Percentiles rank a stretch among this genome's conserved stretches.
phyloP scores from a whole-genome alignment of 768 basidiomycete species.

The Pleurotus pulmonarius region DNA sequence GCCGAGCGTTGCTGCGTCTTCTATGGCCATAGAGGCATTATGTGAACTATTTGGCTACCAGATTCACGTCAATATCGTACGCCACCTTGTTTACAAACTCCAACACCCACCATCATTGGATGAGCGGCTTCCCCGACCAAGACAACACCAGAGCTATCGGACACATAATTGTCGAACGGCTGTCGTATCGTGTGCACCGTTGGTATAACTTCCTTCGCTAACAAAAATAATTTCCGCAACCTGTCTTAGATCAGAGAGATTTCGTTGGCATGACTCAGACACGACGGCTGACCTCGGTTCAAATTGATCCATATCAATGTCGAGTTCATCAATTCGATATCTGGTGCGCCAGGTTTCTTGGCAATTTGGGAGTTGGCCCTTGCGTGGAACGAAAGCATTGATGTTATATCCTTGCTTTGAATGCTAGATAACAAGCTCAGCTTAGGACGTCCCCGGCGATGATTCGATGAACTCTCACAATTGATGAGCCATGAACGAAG shows the following conservation, averaged over 20 bases:
- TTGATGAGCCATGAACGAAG: constrained; percentile 16
- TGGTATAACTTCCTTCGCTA: constrained; percentile 24
- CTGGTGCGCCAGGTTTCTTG: constrained; percentile 26
- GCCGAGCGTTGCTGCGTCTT: constrained; percentile 60
- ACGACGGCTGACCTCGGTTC: constrained; percentile 28
- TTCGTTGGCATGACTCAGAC: background rate
- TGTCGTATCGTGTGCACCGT: constrained; percentile 25
- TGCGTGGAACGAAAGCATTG: constrained; percentile 4
- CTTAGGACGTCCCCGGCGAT: background rate
- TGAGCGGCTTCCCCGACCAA: constrained; percentile 64
- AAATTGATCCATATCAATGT: constrained; percentile 29
- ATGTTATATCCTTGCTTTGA: constrained; percentile 23
- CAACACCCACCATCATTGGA: constrained; percentile 39
- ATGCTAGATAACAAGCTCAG: constrained; percentile 15
- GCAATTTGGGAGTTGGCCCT: background rate
- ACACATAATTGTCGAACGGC: constrained; percentile 43
- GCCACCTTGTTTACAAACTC: background rate
- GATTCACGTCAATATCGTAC: background rate
- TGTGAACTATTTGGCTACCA: constrained; percentile 52
- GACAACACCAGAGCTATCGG: constrained; percentile 41
- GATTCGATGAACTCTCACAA: constrained; percentile 6
- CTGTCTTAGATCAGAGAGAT: constrained; percentile 13
- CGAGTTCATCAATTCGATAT: constrained; percentile 27
- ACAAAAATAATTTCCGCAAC: constrained; percentile 28
- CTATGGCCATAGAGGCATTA: constrained; percentile 47